phyloP scores from a whole-genome alignment of 1,284 basidiomycete genomes.

The Cutaneotrichosporon cavernicola region DNA sequence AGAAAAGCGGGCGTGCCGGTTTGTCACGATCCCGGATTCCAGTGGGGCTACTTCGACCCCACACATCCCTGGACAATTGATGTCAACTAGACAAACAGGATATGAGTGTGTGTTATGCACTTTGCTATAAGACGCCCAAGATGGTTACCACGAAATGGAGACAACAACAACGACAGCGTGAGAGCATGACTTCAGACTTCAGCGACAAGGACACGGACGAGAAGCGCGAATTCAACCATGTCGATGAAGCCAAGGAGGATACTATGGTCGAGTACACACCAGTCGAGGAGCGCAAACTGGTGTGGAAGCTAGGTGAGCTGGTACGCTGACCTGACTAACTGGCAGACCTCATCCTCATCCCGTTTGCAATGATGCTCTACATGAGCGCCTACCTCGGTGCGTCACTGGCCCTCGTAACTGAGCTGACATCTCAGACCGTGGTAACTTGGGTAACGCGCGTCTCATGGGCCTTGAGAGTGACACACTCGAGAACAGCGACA shows the following conservation, averaged over 20 bases:
- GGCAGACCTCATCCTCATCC: slow-evolving; percentile 6
- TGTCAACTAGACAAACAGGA: too few relatives aligned
- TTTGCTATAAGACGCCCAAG: too few relatives aligned
- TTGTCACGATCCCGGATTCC: too few relatives aligned
- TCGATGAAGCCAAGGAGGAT: neutral
- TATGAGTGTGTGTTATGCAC: too few relatives aligned
- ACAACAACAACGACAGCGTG: too few relatives aligned
- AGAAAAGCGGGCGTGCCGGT: too few relatives aligned
- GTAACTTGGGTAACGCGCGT: slow-evolving; percentile 41
- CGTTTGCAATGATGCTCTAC: slow-evolving; percentile 41
- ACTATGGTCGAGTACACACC: slow-evolving; percentile 1
- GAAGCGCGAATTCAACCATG: neutral
- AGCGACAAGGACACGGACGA: neutral
- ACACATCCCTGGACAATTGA: too few relatives aligned
- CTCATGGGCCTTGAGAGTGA: slow-evolving; percentile 46
- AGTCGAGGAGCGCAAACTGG: slow-evolving; percentile 3
- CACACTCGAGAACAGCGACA: slow-evolving; percentile 44
- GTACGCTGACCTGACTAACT: slow-evolving; percentile 5
- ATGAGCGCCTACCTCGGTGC: slow-evolving; percentile 39
- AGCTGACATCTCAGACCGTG: slow-evolving; percentile 12
- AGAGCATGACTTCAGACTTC: too few relatives aligned
- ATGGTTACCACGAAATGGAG: too few relatives aligned
- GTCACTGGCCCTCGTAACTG: slow-evolving; percentile 41
- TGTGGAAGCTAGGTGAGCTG: slow-evolving; percentile 24
- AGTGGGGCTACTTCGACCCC: too few relatives aligned